Percentiles rank a stretch among this genome's conserved stretches.
phyloP scores from a whole-genome alignment of 345 rosid species.

The Dimocarpus longan region DNA sequence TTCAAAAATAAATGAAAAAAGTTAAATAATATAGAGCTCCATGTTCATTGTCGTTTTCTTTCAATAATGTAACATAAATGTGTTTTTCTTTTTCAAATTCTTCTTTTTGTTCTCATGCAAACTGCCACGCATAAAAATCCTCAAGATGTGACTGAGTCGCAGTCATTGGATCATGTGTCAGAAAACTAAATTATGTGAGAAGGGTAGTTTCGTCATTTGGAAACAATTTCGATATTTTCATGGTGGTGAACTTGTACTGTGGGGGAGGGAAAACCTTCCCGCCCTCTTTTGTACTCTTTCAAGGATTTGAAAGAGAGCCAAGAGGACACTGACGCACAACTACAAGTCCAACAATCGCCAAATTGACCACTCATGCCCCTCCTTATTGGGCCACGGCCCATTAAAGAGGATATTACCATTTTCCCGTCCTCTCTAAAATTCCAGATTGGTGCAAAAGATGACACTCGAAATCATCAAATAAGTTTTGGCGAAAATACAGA shows the following conservation, averaged over 20 bases:
- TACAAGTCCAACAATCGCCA: background rate
- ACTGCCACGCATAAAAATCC: no score
- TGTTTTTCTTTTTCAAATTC: no score
- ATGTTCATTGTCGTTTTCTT: no score
- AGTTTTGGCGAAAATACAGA: background rate
- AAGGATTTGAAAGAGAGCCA: background rate
- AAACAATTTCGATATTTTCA: background rate
- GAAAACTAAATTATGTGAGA: background rate
- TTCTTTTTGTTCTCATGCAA: no score
- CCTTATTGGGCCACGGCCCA: background rate
- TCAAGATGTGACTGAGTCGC: no score
- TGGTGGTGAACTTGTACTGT: background rate
- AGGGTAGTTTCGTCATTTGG: constrained; percentile 21
- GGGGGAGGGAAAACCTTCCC: constrained; percentile 5
- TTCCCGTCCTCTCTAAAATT: no score
- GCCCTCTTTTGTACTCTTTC: constrained; percentile 1
- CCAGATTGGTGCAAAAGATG: background rate
- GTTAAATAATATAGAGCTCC: no score
- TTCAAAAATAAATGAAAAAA: no score
- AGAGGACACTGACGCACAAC: background rate
- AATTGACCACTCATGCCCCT: constrained; percentile 4
- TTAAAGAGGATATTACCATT: no score
- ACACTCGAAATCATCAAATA: no score
- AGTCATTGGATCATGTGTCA: no score
- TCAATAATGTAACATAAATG: no score